Base-by-base conservation (phyloP, 2,329 filamentous ascomycete species). In the Catunica adiposa region DNA sequence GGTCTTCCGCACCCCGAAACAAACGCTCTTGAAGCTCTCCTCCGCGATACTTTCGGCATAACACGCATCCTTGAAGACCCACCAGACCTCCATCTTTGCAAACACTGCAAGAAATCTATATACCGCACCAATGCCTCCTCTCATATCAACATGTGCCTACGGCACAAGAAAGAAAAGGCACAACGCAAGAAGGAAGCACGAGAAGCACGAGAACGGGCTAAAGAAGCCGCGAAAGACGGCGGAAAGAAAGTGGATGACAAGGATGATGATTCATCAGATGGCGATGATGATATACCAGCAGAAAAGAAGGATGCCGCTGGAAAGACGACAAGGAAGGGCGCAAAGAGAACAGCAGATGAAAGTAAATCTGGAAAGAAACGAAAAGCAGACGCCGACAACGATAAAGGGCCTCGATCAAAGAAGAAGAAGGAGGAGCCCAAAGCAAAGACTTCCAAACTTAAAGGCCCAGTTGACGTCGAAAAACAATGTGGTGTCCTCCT, bases 341-440 rank as follows among this genome's bases (percentile, higher is more conserved):
- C 81, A 22, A 77, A 80, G 53, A 84, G 83, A 66, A 82, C 78
- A 62, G 74, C 73, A 34, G 78, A 78, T 44, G 75, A 78, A 7
- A 77, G 77, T 58, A 83, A 83, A 63, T 38, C 56, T 3, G 80
- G 83, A 51, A 89, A 89, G 73, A 89, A 89, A 69, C 75, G 84
- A 58, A 89, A 88, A 69, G 82, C 84, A 6, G 83, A 87, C 55
- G 77, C 72, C 6, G 83, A 89, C 62, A 77, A 79, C n/a, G 84
- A 88, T 54, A 92, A 92, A 70, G 84, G 79, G 15, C 84, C 85
- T 0, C 92, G 90, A 68, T 79, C 82, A 61, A 94, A 94, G 73
- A 95, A 94, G 73, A 94, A 94, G 73, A 94, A 94, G 71, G 88
- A 95, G 60, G 88, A 94, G 64, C 83, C 83, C 1, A 94, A 94